Conservation (phyloP, 2,329 filamentous ascomycete species). For the Aspergillus thermomutatus region DNA sequence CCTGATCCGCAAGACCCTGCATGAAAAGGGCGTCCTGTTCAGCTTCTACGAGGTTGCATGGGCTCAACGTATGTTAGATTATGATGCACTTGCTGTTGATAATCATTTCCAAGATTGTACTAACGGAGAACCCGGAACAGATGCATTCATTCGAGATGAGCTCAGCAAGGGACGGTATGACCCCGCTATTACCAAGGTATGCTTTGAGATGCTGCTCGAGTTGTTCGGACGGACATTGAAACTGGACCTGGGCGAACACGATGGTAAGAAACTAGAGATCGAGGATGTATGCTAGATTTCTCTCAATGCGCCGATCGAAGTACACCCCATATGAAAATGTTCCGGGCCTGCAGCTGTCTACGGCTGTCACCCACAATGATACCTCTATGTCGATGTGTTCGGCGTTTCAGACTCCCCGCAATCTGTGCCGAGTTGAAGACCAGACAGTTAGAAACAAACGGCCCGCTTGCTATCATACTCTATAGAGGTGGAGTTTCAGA, state of each 20-base stretch:
- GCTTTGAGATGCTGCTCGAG: conserved; percentile 87
- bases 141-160: conserved; percentile 92
- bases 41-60: conserved; percentile 88
- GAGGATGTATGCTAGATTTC: conserved; percentile 68
- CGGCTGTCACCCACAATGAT: background rate
- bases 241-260: conserved; percentile 69
- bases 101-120: conserved; percentile 1
- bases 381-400: background rate
- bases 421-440: background rate
- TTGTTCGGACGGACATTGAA: conserved; percentile 76
- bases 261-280: conserved; percentile 58
- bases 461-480: background rate
- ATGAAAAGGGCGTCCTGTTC: conserved; percentile 70
- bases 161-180: conserved; percentile 92
- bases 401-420: background rate
- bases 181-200: conserved; percentile 78
- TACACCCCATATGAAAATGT: background rate
- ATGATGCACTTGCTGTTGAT: background rate
- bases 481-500: background rate
- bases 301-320: background rate
- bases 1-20: conserved; percentile 75
- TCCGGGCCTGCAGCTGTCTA: background rate
- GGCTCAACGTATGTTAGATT: conserved; percentile 65
- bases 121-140: conserved; percentile 29
- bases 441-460: background rate